Percentiles rank a stretch among this genome's conserved stretches.
phyloP scores from a whole-genome alignment of 1,139 yeast genomes.

The Hemisphaericaspora subhashii region DNA sequence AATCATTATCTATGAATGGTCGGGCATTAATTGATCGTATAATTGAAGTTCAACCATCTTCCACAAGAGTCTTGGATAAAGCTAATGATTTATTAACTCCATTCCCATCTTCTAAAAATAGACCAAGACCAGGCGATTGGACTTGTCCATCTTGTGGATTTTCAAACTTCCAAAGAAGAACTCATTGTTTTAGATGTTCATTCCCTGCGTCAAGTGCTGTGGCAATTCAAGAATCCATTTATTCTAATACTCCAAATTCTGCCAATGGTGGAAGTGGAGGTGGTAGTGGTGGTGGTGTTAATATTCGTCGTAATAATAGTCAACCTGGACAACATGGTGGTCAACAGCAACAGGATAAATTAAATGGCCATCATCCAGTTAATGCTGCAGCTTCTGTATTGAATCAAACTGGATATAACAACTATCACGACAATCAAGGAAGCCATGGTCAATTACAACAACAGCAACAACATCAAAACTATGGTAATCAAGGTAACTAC shows the following conservation, averaged over 20 bases:
- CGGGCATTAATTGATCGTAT: conserved; percentile 70
- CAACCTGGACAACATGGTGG: conserved; percentile 10
- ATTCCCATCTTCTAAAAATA: conserved; percentile 84
- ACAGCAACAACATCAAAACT: conserved; percentile 9
- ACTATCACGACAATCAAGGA: conserved; percentile 2
- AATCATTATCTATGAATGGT: conserved; percentile 77
- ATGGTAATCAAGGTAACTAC: conserved; percentile 1
- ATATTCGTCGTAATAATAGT: conserved; percentile 13
- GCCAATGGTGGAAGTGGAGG: not conserved
- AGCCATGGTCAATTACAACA: conserved; percentile 8
- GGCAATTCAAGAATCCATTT: conserved; percentile 54
- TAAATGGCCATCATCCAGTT: conserved; percentile 12
- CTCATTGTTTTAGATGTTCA: conserved; percentile 91
- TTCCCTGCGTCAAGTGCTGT: conserved; percentile 81
- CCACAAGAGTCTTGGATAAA: conserved; percentile 70
- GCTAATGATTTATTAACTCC: conserved; percentile 81
- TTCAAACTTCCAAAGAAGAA: conserved; percentile 90
- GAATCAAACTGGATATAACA: conserved; percentile 8
- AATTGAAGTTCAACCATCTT: conserved; percentile 85
- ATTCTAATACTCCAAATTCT: conserved; percentile 15
- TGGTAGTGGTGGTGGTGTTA: conserved; percentile 6
- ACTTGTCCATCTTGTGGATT: conserved; percentile 95
- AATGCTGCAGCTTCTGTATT: conserved; percentile 15
- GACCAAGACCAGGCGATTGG: conserved; percentile 98
- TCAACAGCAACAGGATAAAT: conserved; percentile 10